A percentile compares a stretch with the other conserved stretches of the same genome.
These are phyloP conservation scores for Chionographis japonica DNA, from an alignment of 106 monocot species.

Conservation along the genomic window DNA sequence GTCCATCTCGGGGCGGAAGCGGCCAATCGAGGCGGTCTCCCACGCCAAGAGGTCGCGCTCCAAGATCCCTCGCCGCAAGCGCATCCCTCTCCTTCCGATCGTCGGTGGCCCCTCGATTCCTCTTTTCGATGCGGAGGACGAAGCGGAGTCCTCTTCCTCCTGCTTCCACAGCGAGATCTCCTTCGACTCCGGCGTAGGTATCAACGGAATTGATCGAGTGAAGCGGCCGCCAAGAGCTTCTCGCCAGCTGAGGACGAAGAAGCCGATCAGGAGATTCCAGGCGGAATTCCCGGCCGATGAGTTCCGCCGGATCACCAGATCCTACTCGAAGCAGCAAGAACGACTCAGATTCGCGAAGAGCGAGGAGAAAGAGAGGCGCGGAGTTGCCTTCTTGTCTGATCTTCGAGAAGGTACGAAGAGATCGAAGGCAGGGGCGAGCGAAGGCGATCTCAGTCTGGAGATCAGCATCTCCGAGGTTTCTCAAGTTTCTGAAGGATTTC, in stretches of 20 bases:
- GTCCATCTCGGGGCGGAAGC: background rate
- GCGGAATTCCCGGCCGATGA: background rate
- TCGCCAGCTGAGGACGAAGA: background rate
- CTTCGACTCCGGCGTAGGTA: slow-evolving; percentile 8
- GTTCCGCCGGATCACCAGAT: slow-evolving; percentile 32
- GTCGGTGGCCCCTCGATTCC: background rate
- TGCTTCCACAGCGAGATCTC: slow-evolving; percentile 53
- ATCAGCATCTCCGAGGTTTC: slow-evolving; percentile 37
- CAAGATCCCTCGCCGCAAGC: slow-evolving; percentile 39
- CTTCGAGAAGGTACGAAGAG: background rate
- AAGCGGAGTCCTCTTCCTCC: slow-evolving; percentile 39
- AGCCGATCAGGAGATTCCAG: background rate
- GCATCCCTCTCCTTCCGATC: slow-evolving; percentile 18
- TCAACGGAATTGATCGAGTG: slow-evolving; percentile 6
- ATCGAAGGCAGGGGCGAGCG: slow-evolving; percentile 5
- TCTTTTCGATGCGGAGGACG: slow-evolving; percentile 15
- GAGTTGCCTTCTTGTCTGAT: background rate
- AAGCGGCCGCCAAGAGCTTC: background rate
- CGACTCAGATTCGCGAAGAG: background rate
- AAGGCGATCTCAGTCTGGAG: slow-evolving; percentile 8
- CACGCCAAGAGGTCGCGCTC: slow-evolving; percentile 39
- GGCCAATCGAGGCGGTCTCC: background rate
- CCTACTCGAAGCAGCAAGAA: slow-evolving; percentile 23
- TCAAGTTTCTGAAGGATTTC: slow-evolving; percentile 26
- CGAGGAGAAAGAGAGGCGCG: background rate